These are phyloP conservation scores for Exutisphaerella laricina DNA, from an alignment of 2,329 filamentous ascomycete genomes.

Conservation along the genomic window DNA sequence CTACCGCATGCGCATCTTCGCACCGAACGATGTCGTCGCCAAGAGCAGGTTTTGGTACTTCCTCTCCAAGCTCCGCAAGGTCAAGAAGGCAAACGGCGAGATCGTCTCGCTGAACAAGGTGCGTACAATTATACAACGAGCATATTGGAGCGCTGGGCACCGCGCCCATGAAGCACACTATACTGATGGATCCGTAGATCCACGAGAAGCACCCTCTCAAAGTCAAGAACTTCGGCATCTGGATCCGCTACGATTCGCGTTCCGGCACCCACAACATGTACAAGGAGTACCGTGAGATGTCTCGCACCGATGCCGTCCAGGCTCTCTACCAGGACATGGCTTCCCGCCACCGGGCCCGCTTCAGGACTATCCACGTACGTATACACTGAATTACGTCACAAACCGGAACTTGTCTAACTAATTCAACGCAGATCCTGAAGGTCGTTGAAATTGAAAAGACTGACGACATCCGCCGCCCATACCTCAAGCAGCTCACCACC, in stretches of 20 bases:
- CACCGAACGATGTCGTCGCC: conserved; percentile 93
- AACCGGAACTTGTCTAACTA: conserved; percentile 3
- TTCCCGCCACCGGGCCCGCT: conserved; percentile 94
- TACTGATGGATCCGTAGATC: conserved; percentile 56
- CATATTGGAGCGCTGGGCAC: too few species aligned
- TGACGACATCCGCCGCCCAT: conserved; percentile 93
- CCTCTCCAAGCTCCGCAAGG: conserved; percentile 97
- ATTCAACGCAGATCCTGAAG: conserved; percentile 72
- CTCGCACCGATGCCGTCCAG: conserved; percentile 90
- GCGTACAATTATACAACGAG: conserved; percentile 48
- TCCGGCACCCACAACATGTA: conserved; percentile 99
- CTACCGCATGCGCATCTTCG: conserved; percentile 99
- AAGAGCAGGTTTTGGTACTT: conserved; percentile 99
- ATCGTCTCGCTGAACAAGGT: conserved; percentile 92
- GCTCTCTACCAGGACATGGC: conserved; percentile 99
- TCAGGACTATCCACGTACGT: conserved; percentile 97
- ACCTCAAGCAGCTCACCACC: conserved; percentile 96
- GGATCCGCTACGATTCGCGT: conserved; percentile 99
- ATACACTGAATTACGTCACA: conserved; percentile 2
- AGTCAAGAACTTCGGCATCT: conserved; percentile 99
- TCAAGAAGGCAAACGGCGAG: conserved; percentile 99
- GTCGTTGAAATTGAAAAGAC: conserved; percentile 95
- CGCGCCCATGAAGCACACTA: not conserved
- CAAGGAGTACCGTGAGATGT: conserved; percentile 99
- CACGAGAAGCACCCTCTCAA: conserved; percentile 98